A percentile compares a stretch with the other conserved stretches of the same genome.
These are phyloP conservation scores for Lepiota brunneoincarnata DNA, from an alignment of 768 basidiomycete genomes.

Conservation along the genomic window DNA sequence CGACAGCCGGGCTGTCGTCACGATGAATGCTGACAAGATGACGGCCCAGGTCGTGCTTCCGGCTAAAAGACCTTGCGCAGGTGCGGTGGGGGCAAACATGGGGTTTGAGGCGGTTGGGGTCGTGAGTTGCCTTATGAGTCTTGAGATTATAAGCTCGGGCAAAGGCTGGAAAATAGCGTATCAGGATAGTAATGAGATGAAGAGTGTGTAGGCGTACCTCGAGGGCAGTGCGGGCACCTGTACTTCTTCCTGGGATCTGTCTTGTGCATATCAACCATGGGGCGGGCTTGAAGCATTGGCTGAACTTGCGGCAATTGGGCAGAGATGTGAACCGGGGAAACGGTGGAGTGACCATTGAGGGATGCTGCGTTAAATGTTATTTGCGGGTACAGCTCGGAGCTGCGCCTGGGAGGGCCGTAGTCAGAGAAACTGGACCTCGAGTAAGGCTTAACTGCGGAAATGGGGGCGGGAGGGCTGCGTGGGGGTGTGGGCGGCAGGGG, in stretches of 20 bases:
- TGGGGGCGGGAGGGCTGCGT: slow-evolving; percentile 43
- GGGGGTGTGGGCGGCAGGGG: slow-evolving; percentile 56
- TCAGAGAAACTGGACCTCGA: slow-evolving; percentile 63
- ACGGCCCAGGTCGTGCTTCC: slow-evolving; percentile 91
- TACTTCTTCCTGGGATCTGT: slow-evolving; percentile 77
- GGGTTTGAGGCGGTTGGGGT: slow-evolving; percentile 87
- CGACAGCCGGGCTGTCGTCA: slow-evolving; percentile 50
- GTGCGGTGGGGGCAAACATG: slow-evolving; percentile 83
- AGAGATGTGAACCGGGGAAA: slow-evolving; percentile 57
- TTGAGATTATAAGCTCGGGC: slow-evolving; percentile 94
- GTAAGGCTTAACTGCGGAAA: slow-evolving; percentile 33
- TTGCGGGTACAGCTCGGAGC: slow-evolving; percentile 46
- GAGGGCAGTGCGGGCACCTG: slow-evolving; percentile 69
- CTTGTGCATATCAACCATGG: slow-evolving; percentile 47
- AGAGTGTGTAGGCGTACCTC: slow-evolving; percentile 44
- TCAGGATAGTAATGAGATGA: slow-evolving; percentile 10
- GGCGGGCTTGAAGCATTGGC: slow-evolving; percentile 31
- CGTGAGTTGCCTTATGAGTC: slow-evolving; percentile 93
- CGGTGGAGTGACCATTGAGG: slow-evolving; percentile 40
- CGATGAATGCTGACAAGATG: slow-evolving; percentile 87
- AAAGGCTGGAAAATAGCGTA: slow-evolving; percentile 54
- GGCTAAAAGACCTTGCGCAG: slow-evolving; percentile 89
- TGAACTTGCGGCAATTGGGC: slow-evolving; percentile 42
- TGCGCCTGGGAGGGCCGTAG: slow-evolving; percentile 51
- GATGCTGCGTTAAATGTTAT: slow-evolving; percentile 41